phyloP scores from a whole-genome alignment of 2,329 filamentous ascomycete species.

The Monilinia laxa region DNA sequence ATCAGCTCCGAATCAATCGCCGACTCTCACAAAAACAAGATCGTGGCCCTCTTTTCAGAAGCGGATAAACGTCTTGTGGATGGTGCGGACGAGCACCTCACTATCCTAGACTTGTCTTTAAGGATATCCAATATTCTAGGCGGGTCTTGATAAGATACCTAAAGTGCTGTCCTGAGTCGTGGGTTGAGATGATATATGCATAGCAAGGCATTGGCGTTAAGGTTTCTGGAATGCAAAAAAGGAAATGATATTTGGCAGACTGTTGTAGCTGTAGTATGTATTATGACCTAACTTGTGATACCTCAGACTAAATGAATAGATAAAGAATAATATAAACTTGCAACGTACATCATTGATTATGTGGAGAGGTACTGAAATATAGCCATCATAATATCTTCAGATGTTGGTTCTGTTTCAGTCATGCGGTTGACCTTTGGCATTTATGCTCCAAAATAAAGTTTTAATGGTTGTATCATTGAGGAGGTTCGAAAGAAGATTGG shows the following conservation, averaged over 20 bases:
- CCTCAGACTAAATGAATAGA: slow-evolving; percentile 9
- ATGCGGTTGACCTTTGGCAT: neutral
- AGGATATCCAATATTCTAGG: slow-evolving; percentile 72
- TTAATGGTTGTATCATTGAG: too few relatives aligned
- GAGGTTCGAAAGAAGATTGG: too few relatives aligned
- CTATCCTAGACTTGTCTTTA: slow-evolving; percentile 80
- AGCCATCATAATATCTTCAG: neutral
- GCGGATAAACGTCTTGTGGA: slow-evolving; percentile 92
- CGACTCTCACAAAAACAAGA: slow-evolving; percentile 85
- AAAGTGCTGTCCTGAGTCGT: neutral
- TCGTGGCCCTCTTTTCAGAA: slow-evolving; percentile 87
- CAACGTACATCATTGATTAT: neutral
- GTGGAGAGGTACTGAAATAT: neutral
- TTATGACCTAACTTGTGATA: slow-evolving; percentile 6
- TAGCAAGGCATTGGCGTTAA: slow-evolving; percentile 21
- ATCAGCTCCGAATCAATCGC: slow-evolving; percentile 81
- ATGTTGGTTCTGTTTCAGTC: neutral
- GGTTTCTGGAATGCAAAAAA: neutral
- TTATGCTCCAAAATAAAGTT: neutral
- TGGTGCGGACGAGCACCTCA: slow-evolving; percentile 91
- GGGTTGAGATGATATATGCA: neutral
- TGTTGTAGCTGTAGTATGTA: slow-evolving; percentile 11
- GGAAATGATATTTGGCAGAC: slow-evolving; percentile 4
- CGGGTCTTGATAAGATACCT: slow-evolving; percentile 27
- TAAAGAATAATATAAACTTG: slow-evolving; percentile 1